Evolutionary conservation across 345 rosid genomes (phyloP).

Genomic region (Arabidopsis thaliana): DNA sequence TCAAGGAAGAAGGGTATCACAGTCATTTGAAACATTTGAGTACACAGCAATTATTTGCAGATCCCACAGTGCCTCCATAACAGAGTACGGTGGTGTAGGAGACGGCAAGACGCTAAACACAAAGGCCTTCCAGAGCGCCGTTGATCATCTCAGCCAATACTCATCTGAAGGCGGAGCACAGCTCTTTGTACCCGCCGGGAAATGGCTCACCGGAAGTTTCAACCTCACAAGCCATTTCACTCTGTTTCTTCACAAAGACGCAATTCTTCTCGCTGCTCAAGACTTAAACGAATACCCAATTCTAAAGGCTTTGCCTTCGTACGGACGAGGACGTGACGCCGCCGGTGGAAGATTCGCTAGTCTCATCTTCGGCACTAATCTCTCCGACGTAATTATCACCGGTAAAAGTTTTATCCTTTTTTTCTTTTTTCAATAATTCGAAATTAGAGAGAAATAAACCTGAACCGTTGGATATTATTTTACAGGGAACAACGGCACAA

Average conservation of each 20-base stretch:
- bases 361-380: constrained; percentile 83
- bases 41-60: constrained; percentile 82
- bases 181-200: constrained; percentile 79
- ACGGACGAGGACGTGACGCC: constrained; percentile 94
- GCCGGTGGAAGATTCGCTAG: constrained; percentile 83
- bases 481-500: constrained; percentile 80
- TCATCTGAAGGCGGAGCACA: constrained; percentile 71
- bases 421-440: not conserved
- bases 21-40: constrained; percentile 52
- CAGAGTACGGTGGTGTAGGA: constrained; percentile 89
- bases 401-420: constrained; percentile 47
- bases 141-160: constrained; percentile 59
- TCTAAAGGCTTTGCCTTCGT: constrained; percentile 80
- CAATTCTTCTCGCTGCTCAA: constrained; percentile 84
- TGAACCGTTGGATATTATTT: constrained; percentile 36
- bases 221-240: constrained; percentile 86
- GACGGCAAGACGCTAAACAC: constrained; percentile 85
- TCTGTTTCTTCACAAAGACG: constrained; percentile 81
- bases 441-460: not conserved
- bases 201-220: constrained; percentile 91
- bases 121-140: constrained; percentile 74
- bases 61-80: constrained; percentile 74
- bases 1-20: constrained; percentile 15
- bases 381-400: constrained; percentile 82
- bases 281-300: constrained; percentile 73